Base-by-base conservation (phyloP, 345 rosid genomes). In the Citrus trifoliata region DNA sequence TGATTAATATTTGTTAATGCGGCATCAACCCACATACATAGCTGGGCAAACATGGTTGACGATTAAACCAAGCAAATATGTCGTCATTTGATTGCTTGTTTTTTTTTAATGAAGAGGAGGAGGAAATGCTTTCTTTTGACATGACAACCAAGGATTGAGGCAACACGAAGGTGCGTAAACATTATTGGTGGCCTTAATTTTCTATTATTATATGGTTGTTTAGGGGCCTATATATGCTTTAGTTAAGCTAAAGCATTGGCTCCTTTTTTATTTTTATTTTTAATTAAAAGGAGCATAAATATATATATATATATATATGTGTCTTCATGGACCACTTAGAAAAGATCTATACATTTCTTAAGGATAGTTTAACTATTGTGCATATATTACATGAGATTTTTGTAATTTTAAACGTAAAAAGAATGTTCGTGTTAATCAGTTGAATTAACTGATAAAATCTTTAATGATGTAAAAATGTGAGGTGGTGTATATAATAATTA, bases 221-320 rank as follows among this genome's bases (percentile, higher is more conserved):
- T 8, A 22, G 22, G 28, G 70, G 24, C 2, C 7, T 65, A 21
- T 2, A 6, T 35, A 35, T 35, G 37, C 37, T 25, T 42, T 42
- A 12, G 13, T 25, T 69, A 65, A 63, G 53, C 67, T 74, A 80
- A 85, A 80, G 38, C 67, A 70, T 60, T 71, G 80, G 70, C 62
- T 55, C 78, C 40, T 79, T 42, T 42, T 40, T 40, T 40, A 2
- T 40, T 38, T 38, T 7, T n/a, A n/a, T n/a, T n/a, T 38, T 38
- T 37, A 0, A 33, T 33, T 33, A 4, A 33, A 33, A 33, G 35
- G 35, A 33, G 35, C 35, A 33, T 33, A 33, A 33, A 33, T 33
- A 2, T 9, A 42, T 10, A 42, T 32, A 32, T 30, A 30, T 28
- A 28, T 28, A 28, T 28, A 28, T 28, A n/a, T 32, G 33, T 10